phyloP scores from a whole-genome alignment of 163 green algal species.

The Volvox carteri region DNA sequence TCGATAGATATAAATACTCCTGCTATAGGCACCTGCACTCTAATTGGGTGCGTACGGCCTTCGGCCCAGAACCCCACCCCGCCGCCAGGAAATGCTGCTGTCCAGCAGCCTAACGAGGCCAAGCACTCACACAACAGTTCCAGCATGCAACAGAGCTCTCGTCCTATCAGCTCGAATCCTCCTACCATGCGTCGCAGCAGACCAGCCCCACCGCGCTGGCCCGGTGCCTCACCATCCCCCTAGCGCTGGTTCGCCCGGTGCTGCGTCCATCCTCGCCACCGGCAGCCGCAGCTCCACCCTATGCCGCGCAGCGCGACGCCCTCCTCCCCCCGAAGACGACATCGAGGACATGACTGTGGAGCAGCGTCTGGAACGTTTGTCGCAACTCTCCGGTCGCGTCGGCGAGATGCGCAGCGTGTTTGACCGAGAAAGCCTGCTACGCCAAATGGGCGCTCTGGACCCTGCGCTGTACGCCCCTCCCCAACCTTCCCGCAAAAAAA shows the following conservation, averaged over 20 bases:
- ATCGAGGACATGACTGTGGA: slow-evolving; percentile 17
- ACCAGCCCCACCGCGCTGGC: neutral
- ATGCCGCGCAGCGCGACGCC: neutral
- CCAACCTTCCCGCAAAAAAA: neutral
- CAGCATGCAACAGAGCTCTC: neutral
- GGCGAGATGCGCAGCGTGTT: neutral
- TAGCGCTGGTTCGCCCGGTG: too few species aligned
- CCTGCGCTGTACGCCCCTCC: neutral
- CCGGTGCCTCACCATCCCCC: neutral
- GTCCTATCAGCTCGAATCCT: neutral
- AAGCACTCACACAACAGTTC: too few species aligned
- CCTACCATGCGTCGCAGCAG: neutral
- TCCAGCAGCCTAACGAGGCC: too few species aligned
- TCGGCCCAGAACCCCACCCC: too few species aligned
- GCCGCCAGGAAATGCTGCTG: too few species aligned
- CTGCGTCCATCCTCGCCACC: too few species aligned
- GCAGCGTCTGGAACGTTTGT: slow-evolving; percentile 6
- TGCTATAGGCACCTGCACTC: too few species aligned
- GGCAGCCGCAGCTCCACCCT: neutral
- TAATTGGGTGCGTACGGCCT: too few species aligned
- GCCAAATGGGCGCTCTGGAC: slow-evolving; percentile 5
- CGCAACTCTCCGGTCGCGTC: slow-evolving; percentile 14
- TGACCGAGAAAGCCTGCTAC: neutral
- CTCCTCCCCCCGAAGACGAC: neutral
- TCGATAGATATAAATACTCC: too few species aligned